Conservation (phyloP, 495 filamentous ascomycete genomes). For the Corynascus novoguineensis region DNA sequence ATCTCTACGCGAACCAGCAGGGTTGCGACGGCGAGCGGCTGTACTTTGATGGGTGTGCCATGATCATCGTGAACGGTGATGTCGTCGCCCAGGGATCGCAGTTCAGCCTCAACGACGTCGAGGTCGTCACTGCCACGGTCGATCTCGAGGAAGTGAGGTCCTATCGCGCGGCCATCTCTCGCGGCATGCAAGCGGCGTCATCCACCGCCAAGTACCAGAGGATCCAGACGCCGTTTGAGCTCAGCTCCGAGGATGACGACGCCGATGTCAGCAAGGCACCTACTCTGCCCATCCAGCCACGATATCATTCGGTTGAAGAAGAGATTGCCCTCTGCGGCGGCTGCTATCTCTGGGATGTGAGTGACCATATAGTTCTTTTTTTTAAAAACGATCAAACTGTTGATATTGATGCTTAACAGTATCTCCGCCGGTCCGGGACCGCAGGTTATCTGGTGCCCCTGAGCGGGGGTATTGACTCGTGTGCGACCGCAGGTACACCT, state of each 20-base stretch:
- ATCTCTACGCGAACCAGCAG: constrained; percentile 60
- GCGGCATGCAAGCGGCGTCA: constrained; percentile 53
- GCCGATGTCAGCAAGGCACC: constrained; percentile 27
- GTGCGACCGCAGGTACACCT: constrained; percentile 40
- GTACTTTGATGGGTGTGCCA: constrained; percentile 61
- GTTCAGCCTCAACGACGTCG: constrained; percentile 76
- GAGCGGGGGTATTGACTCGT: constrained; percentile 68
- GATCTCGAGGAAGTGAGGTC: constrained; percentile 71
- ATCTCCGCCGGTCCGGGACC: constrained; percentile 59
- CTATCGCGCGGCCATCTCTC: constrained; percentile 46
- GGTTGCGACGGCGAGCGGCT: constrained; percentile 65
- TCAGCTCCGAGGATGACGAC: constrained; percentile 36
- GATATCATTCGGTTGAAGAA: constrained; percentile 62
- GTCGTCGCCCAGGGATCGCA: constrained; percentile 63
- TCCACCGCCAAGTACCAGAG: constrained; percentile 34
- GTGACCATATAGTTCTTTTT: not conserved
- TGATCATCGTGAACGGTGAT: constrained; percentile 71
- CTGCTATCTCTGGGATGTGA: constrained; percentile 72
- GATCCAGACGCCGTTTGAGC: constrained; percentile 37
- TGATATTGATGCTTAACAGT: constrained; percentile 29
- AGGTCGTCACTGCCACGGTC: constrained; percentile 74
- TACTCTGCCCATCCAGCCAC: constrained; percentile 31
- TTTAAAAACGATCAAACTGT: not conserved
- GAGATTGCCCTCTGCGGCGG: constrained; percentile 68
- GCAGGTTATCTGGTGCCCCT: constrained; percentile 58